Percentiles rank a stretch among this genome's conserved stretches.
phyloP scores from a whole-genome alignment of 495 filamentous ascomycete genomes.

The Penicillium subrubescens region DNA sequence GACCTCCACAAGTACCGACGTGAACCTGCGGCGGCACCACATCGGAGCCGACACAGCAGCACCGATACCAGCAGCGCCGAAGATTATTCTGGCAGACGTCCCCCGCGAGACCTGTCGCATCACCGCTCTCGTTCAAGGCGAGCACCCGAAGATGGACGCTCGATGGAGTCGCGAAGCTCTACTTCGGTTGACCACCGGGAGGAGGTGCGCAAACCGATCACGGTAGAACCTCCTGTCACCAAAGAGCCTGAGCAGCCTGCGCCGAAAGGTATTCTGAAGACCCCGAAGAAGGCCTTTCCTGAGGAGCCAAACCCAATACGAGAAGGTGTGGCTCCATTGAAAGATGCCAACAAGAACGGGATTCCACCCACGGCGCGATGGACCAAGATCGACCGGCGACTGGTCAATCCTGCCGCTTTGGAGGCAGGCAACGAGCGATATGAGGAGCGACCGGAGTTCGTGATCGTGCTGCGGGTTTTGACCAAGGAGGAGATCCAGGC shows the following conservation, averaged over 20 bases:
- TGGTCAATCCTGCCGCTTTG: constrained; percentile 82
- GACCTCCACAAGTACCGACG: constrained; percentile 41
- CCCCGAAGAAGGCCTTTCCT: constrained; percentile 73
- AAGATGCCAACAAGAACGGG: constrained; percentile 71
- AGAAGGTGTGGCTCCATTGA: constrained; percentile 86
- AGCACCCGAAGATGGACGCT: constrained; percentile 17
- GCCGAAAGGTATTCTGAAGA: constrained; percentile 74
- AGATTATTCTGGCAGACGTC: constrained; percentile 12
- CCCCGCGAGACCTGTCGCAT: constrained; percentile 22
- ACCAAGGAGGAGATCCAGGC: constrained; percentile 80
- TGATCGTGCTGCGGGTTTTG: constrained; percentile 81
- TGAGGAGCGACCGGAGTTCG: constrained; percentile 78
- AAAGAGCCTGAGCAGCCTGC: constrained; percentile 42
- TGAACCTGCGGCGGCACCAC: constrained; percentile 31
- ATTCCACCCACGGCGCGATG: constrained; percentile 79
- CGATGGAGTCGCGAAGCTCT: constrained; percentile 14
- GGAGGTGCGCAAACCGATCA: constrained; percentile 29
- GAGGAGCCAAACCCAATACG: constrained; percentile 76
- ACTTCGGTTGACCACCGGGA: constrained; percentile 22
- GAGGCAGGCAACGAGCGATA: constrained; percentile 77
- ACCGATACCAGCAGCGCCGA: constrained; percentile 26
- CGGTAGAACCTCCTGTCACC: constrained; percentile 31
- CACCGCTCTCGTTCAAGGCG: constrained; percentile 32
- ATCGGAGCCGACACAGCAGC: constrained; percentile 27
- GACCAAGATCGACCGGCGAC: constrained; percentile 83